Evolutionary conservation across 768 basidiomycete species (phyloP), one percentile per base, ranked within the genome.

Genomic region (Suillus fuscotomentosus): DNA sequence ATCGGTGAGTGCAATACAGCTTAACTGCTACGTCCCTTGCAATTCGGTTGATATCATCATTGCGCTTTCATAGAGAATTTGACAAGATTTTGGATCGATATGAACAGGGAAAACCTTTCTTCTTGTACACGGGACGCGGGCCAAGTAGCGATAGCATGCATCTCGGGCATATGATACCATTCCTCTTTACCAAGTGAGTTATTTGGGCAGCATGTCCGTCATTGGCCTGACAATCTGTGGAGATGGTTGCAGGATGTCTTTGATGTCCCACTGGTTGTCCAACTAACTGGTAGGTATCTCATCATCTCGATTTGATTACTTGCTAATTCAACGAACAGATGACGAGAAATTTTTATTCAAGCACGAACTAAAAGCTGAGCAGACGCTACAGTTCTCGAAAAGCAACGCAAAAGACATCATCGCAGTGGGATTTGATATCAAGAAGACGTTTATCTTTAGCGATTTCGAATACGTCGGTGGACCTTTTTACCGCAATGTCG

Each of bases 291-390:
- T 91, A 63, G 54, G 82, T 57, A 39, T 60, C 34, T 20, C 24
- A 51, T 51, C 2, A 22, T 60, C n/a, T 17, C 55, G 41, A 48
- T 24, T 66, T 43, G 17, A 9, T 14, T 13, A 20, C 50, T 60
- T 22, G 17, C 10, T 56, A 20, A 47, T 20, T 43, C 24, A n/a
- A 42, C 24, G 13, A 8, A 47, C 69, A 94, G 97, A 99, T 72
- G 97, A 99, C 76, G 97, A 99, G 75, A 99, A 99, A 76, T 99
- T 99, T 82, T 78, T 99, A 55, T 97, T 99, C 85, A 97, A 99
- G 76, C 92, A 95, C 62, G 91, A 92, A 68, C 86, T 97, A 65
- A 96, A 94, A 75, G 83, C 92, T 42, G 94, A 98, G 68, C 90
- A 98, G 74, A 91, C 92, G 24, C 86, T 88, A 72, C 80, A 81